Evolutionary conservation across 345 rosid genomes (phyloP).

Genomic region (Boechera stricta): DNA sequence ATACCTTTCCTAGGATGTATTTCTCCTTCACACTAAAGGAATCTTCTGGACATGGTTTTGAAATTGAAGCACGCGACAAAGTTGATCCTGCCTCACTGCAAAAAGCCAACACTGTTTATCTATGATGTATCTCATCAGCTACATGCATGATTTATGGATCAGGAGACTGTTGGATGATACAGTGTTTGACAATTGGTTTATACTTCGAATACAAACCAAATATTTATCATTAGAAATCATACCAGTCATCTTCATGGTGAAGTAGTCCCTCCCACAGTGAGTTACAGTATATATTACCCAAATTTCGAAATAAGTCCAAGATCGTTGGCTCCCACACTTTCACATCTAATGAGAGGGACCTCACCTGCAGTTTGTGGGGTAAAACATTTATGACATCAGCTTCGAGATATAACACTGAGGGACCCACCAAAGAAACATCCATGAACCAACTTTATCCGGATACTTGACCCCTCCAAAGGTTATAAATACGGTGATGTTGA

Average conservation of each 20-base stretch:
- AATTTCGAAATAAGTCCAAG: conserved; percentile 66
- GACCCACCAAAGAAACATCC: background rate
- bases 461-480: conserved; percentile 1
- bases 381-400: conserved; percentile 24
- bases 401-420: conserved; percentile 17
- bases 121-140: conserved; percentile 18
- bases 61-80: conserved; percentile 45
- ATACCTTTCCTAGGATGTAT: conserved; percentile 82
- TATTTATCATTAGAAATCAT: conserved; percentile 36
- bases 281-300: conserved; percentile 87
- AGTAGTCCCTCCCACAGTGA: conserved; percentile 88
- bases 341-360: conserved; percentile 86
- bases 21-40: conserved; percentile 65
- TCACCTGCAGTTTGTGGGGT: conserved; percentile 63
- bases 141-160: conserved; percentile 30
- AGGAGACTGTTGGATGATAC: background rate
- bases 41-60: conserved; percentile 74
- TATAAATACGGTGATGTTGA: conserved; percentile 28
- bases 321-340: conserved; percentile 92
- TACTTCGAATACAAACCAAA: background rate
- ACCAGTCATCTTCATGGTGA: conserved; percentile 57
- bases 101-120: conserved; percentile 25
- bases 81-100: conserved; percentile 58
- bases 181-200: background rate
- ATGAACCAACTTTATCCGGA: background rate